Conservation (phyloP, 225 moss, liverwort and hornwort genomes). For the Polytrichum formosum region DNA sequence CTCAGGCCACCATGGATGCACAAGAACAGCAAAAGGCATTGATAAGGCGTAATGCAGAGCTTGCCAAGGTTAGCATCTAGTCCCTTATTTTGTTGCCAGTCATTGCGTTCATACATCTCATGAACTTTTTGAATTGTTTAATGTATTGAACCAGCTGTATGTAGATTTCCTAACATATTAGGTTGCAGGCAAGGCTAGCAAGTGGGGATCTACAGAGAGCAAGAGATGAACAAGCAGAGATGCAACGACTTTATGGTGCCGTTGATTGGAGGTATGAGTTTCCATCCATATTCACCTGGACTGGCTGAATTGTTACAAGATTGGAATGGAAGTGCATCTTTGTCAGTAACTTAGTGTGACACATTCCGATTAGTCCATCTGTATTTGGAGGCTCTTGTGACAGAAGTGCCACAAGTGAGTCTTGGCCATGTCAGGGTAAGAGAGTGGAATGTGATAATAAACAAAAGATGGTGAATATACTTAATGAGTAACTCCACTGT, state of each 20-base stretch:
- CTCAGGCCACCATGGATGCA: constrained; percentile 63
- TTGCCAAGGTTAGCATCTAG: constrained; percentile 58
- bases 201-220: constrained; percentile 78
- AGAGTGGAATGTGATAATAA: too few relatives aligned
- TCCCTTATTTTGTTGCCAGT: constrained; percentile 1
- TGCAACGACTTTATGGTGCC: constrained; percentile 79
- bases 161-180: background rate
- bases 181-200: constrained; percentile 69
- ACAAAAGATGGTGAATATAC: too few relatives aligned
- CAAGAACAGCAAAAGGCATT: constrained; percentile 71
- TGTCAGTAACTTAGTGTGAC: too few relatives aligned
- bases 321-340: too few relatives aligned
- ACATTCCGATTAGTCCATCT: too few relatives aligned
- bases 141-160: background rate
- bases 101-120: background rate
- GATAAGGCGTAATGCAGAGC: constrained; percentile 74
- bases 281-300: background rate
- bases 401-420: too few relatives aligned
- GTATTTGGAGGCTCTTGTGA: too few relatives aligned
- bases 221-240: constrained; percentile 81
- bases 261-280: constrained; percentile 73
- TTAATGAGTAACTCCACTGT: too few relatives aligned
- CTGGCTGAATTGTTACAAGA: too few relatives aligned
- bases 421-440: too few relatives aligned
- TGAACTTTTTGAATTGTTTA: background rate